Evolutionary conservation across 2,329 filamentous ascomycete genomes (phyloP).

Genomic region (Pseudocercospora cruenta): DNA sequence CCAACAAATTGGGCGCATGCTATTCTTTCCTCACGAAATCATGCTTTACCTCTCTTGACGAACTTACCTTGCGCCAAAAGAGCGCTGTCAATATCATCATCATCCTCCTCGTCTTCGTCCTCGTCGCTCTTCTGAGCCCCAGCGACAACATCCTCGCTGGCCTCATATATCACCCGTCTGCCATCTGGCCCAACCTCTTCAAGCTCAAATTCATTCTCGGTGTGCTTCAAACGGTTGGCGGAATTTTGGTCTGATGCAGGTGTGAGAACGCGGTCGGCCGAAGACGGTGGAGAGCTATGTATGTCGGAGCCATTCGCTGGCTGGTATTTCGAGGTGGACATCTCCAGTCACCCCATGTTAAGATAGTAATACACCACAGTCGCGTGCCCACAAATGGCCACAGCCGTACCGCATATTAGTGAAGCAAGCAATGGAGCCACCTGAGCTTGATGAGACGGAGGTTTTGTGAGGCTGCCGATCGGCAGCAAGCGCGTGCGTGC

Average conservation of each 20-base stretch:
- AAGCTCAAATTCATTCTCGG: constrained; percentile 33
- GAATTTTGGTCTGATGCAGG: constrained; percentile 32
- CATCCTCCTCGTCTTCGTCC: constrained; percentile 28
- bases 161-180: constrained; percentile 25
- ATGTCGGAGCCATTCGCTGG: constrained; percentile 1
- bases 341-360: not conserved
- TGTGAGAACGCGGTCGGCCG: constrained; percentile 23
- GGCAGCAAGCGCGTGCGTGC: not conserved
- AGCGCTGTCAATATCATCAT: constrained; percentile 23
- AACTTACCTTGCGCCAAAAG: constrained; percentile 31
- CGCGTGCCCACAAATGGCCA: not conserved
- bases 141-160: constrained; percentile 14
- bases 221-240: constrained; percentile 20
- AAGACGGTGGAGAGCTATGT: constrained; percentile 6
- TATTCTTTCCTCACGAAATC: not conserved
- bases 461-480: not conserved
- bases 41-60: not conserved
- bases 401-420: not conserved
- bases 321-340: constrained; percentile 8
- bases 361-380: not conserved
- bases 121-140: constrained; percentile 36
- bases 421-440: not conserved
- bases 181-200: constrained; percentile 21
- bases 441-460: not conserved
- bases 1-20: not conserved